Base-by-base conservation (phyloP, 495 filamentous ascomycete genomes). In the Saxispiralis lemnorum region DNA sequence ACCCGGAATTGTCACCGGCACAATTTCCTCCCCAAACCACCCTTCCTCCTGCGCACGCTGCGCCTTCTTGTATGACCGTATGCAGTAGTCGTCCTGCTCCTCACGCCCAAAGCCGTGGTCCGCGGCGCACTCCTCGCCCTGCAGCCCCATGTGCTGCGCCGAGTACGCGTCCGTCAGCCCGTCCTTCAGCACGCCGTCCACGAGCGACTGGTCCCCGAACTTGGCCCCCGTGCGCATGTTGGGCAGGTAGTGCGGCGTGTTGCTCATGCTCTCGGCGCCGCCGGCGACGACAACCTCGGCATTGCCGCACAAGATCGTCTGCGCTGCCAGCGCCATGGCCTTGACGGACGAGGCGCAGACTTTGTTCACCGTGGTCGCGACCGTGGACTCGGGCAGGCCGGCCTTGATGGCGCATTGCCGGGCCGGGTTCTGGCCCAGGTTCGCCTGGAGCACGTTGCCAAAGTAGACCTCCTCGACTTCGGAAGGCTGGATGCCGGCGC, bases 201-300 rank as follows among this genome's bases (percentile, higher is more conserved):
- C 71, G 45, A 96, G 66, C 28, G 63, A 73, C 58, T 82, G 77
- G 65, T 93, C 71, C 53, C 89, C 89, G 63, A 83, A 96, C 66
- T 94, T 94, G 58, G 76, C 73, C 38, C 89, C 89, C 39, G 63
- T 74, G 52, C 89, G 81, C 19, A 86, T 66, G 54, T 67, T 79
- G 35, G 84, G 83, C 35, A 93, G 75, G 67, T 97, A 97, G 66
- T 96, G 86, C n/a, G 92, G 92, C 38, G 76, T 70, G 66, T 95
- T 96, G 49, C 83, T 87, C 89, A 97, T 97, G 64, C 83, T 89
- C 69, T 97, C 89, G 46, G 87, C 73, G 46, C 89, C 89, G 53
- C 88, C 89, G 34, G 83, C 92, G 13, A 97, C 79, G 32, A 96
- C 76, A 49, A 89, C 73, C 39, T 82, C 76, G 49, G 89, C 86